Conservation (phyloP, 345 rosid species). For the Salix viminalis region DNA sequence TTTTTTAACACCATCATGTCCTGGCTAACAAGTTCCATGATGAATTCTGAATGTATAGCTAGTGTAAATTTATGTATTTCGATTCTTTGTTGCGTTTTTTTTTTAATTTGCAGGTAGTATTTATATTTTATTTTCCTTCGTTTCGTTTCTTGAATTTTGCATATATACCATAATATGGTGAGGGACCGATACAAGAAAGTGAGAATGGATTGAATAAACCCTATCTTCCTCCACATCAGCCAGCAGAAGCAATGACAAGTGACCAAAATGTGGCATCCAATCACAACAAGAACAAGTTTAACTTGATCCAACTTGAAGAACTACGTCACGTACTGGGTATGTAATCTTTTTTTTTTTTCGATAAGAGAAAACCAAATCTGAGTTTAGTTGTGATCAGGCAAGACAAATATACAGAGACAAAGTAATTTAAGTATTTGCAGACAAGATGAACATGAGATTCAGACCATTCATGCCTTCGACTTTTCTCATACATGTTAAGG, state of each 20-base stretch:
- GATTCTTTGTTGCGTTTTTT: background rate
- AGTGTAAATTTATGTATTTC: background rate
- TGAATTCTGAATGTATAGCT: background rate
- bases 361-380: background rate
- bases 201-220: slow-evolving; percentile 35
- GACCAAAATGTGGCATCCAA: background rate
- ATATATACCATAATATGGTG: background rate
- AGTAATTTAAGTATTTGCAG: background rate
- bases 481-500: background rate
- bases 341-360: background rate
- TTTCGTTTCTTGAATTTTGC: background rate
- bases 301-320: background rate
- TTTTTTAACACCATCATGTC: background rate
- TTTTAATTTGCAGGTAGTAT: background rate
- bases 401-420: background rate
- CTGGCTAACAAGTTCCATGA: background rate
- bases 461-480: slow-evolving; percentile 7
- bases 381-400: background rate
- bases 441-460: background rate
- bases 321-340: background rate
- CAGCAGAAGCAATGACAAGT: slow-evolving; percentile 6
- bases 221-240: slow-evolving; percentile 42
- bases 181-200: slow-evolving; percentile 28
- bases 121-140: background rate
- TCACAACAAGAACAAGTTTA: background rate